Evolutionary conservation across 2,329 filamentous ascomycete species (phyloP).

Genomic region (Fusarium sp.): DNA sequence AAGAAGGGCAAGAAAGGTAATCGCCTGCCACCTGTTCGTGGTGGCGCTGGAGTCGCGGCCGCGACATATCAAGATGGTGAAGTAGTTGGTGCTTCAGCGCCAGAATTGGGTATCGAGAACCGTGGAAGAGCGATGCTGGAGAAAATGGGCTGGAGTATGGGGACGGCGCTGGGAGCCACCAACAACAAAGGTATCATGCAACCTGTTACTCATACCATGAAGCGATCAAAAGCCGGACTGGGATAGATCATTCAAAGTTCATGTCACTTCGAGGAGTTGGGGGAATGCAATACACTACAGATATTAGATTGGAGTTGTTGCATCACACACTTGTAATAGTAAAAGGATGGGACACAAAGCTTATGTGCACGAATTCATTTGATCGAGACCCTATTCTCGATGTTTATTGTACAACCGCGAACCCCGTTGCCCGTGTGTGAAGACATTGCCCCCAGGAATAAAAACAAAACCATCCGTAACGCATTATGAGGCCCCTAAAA

Average conservation of each 20-base stretch:
- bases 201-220: constrained; percentile 88
- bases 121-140: constrained; percentile 88
- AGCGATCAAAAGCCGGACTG: constrained; percentile 85
- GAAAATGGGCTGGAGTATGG: constrained; percentile 96
- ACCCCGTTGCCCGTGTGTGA: constrained; percentile 75
- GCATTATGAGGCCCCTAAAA: constrained; percentile 73
- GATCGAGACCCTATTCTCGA: constrained; percentile 72
- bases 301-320: neutral
- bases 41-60: constrained; percentile 36
- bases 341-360: constrained; percentile 43
- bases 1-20: constrained; percentile 52
- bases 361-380: constrained; percentile 74
- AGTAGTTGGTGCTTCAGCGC: constrained; percentile 84
- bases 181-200: constrained; percentile 91
- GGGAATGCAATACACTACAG: neutral
- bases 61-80: constrained; percentile 82
- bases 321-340: constrained; percentile 1
- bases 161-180: constrained; percentile 82
- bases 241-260: constrained; percentile 59
- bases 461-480: constrained; percentile 78
- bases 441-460: constrained; percentile 76
- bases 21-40: constrained; percentile 43
- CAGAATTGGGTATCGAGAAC: constrained; percentile 85
- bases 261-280: neutral
- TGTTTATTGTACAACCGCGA: constrained; percentile 79